Evolutionary conservation across 2,329 filamentous ascomycete species (phyloP).

Genomic region (Camillea tinctor): DNA sequence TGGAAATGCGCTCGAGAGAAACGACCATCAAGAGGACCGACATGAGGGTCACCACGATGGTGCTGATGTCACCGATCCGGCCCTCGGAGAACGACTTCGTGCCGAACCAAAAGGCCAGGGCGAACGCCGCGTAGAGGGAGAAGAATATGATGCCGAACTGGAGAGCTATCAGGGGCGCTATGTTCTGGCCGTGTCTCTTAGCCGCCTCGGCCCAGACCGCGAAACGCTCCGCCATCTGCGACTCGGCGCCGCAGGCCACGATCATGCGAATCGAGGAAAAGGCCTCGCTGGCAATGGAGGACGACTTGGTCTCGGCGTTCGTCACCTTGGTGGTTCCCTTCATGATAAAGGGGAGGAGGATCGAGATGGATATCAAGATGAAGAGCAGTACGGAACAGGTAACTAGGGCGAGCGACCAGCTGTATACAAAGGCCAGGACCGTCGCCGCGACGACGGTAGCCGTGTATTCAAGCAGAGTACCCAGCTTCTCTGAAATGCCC

Average conservation of each 20-base stretch:
- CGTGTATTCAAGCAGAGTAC: constrained; percentile 55
- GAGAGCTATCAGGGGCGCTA: constrained; percentile 49
- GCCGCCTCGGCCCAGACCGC: constrained; percentile 54
- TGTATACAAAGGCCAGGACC: constrained; percentile 55
- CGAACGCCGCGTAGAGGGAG: constrained; percentile 51
- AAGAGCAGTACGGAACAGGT: constrained; percentile 57
- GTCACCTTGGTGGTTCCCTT: constrained; percentile 47
- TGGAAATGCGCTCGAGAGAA: constrained; percentile 56
- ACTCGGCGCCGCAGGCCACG: constrained; percentile 60
- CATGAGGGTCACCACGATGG: constrained; percentile 56
- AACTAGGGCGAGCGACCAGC: constrained; percentile 60
- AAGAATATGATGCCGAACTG: constrained; percentile 59
- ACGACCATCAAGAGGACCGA: constrained; percentile 59
- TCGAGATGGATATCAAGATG: constrained; percentile 47
- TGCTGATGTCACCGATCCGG: constrained; percentile 48
- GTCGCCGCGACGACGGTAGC: constrained; percentile 53
- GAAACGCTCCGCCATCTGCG: constrained; percentile 53
- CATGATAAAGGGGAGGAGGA: constrained; percentile 55
- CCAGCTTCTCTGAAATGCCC: constrained; percentile 63
- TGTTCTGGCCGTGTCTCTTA: constrained; percentile 46
- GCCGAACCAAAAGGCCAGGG: constrained; percentile 63
- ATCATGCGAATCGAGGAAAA: constrained; percentile 61
- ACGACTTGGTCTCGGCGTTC: constrained; percentile 55
- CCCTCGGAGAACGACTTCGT: constrained; percentile 49
- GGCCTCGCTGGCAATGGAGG: constrained; percentile 60